Evolutionary conservation across 306 rosid species (phyloP).

Genomic region (Adenanthera pavonina): DNA sequence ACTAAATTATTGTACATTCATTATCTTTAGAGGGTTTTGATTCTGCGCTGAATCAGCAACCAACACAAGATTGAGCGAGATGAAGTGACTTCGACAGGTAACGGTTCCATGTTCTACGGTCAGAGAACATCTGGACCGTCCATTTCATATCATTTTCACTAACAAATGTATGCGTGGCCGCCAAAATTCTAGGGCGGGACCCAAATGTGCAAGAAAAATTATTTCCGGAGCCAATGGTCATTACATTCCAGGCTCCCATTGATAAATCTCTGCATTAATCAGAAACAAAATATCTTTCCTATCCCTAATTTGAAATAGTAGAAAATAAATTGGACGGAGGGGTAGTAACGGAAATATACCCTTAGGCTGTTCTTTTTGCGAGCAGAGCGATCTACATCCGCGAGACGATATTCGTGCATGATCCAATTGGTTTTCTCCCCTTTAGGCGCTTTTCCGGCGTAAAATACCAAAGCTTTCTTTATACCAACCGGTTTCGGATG

Average conservation of each 20-base stretch:
- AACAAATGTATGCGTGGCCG: constrained; percentile 1
- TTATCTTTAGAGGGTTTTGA: neutral
- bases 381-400: constrained; percentile 88
- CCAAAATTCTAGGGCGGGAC: constrained; percentile 19
- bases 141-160: neutral
- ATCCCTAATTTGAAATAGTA: constrained; percentile 19
- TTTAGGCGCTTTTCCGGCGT: constrained; percentile 86
- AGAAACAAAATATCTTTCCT: constrained; percentile 18
- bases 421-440: constrained; percentile 99
- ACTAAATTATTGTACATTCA: neutral
- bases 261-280: constrained; percentile 10
- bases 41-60: neutral
- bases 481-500: constrained; percentile 85
- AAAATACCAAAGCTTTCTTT: constrained; percentile 93
- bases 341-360: constrained; percentile 49
- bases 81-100: neutral
- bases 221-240: constrained; percentile 4
- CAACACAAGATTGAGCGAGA: neutral
- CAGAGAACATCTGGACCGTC: constrained; percentile 17
- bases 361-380: constrained; percentile 85
- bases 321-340: neutral
- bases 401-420: constrained; percentile 97
- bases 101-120: neutral
- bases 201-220: constrained; percentile 12
- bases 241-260: neutral